Conservation (phyloP, 1,139 yeast species). For the Yamadazyma jaroonii region DNA sequence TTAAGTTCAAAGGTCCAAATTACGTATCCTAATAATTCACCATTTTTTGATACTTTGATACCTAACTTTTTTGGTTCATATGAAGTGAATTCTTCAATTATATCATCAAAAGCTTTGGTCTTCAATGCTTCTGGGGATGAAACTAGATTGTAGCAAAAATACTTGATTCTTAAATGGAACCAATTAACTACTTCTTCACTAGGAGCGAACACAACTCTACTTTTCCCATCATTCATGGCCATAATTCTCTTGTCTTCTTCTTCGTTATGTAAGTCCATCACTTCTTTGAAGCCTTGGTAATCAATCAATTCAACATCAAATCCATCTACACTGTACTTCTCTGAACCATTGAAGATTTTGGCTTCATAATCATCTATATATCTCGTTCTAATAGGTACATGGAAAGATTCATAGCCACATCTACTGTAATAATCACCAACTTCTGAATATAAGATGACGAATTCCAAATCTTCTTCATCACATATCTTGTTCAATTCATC, state of each 20-base stretch:
- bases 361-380: background rate
- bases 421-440: slow-evolving; percentile 63
- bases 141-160: slow-evolving; percentile 27
- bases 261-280: slow-evolving; percentile 21
- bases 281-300: slow-evolving; percentile 31
- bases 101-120: slow-evolving; percentile 23
- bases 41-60: slow-evolving; percentile 20
- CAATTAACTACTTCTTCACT: slow-evolving; percentile 30
- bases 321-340: slow-evolving; percentile 2
- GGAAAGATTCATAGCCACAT: slow-evolving; percentile 55
- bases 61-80: slow-evolving; percentile 33
- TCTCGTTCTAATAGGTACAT: slow-evolving; percentile 28
- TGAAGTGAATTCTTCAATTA: slow-evolving; percentile 21
- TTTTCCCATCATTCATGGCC: slow-evolving; percentile 2
- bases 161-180: slow-evolving; percentile 45
- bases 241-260: slow-evolving; percentile 17
- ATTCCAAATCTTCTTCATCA: slow-evolving; percentile 19
- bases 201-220: slow-evolving; percentile 3
- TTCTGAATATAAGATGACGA: slow-evolving; percentile 64
- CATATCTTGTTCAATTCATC: slow-evolving; percentile 35
- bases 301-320: slow-evolving; percentile 18
- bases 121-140: slow-evolving; percentile 20
- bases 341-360: background rate
- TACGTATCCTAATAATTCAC: slow-evolving; percentile 27
- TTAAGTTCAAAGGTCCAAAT: slow-evolving; percentile 42